These are phyloP conservation scores for Xerocomellus chrysenteron DNA, from an alignment of 768 basidiomycete genomes.

Conservation along the genomic window DNA sequence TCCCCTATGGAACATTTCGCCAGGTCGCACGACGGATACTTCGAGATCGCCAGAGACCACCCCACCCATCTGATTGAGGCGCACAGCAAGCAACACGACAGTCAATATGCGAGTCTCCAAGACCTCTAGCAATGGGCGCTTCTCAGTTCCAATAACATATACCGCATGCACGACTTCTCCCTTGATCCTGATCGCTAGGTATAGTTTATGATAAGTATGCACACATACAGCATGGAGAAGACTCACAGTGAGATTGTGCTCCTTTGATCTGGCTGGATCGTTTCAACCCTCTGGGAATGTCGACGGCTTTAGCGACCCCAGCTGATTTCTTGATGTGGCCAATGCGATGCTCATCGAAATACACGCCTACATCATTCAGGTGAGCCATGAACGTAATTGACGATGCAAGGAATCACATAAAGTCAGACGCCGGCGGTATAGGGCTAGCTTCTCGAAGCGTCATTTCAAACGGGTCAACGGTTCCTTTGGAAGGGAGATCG, in stretches of 20 bases:
- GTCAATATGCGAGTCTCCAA: conserved; percentile 20
- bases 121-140: conserved; percentile 41
- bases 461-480: conserved; percentile 69
- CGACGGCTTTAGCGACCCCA: conserved; percentile 49
- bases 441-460: conserved; percentile 74
- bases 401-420: conserved; percentile 85
- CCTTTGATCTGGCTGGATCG: conserved; percentile 55
- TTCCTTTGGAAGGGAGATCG: conserved; percentile 43
- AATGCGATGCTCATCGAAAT: conserved; percentile 75
- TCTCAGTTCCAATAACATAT: conserved; percentile 25
- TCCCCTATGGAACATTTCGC: neutral
- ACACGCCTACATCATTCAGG: conserved; percentile 74
- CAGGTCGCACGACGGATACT: neutral
- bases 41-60: conserved; percentile 13
- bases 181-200: conserved; percentile 40
- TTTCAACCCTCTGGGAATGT: conserved; percentile 56
- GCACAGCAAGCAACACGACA: neutral
- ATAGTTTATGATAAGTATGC: neutral
- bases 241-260: conserved; percentile 63
- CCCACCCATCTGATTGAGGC: neutral
- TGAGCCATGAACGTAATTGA: conserved; percentile 91
- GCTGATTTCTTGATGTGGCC: conserved; percentile 63
- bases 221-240: neutral
- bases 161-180: conserved; percentile 14
- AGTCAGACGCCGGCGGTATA: conserved; percentile 81